Conservation (phyloP, 2,329 filamentous ascomycete genomes). For the Fusarium nygamai region DNA sequence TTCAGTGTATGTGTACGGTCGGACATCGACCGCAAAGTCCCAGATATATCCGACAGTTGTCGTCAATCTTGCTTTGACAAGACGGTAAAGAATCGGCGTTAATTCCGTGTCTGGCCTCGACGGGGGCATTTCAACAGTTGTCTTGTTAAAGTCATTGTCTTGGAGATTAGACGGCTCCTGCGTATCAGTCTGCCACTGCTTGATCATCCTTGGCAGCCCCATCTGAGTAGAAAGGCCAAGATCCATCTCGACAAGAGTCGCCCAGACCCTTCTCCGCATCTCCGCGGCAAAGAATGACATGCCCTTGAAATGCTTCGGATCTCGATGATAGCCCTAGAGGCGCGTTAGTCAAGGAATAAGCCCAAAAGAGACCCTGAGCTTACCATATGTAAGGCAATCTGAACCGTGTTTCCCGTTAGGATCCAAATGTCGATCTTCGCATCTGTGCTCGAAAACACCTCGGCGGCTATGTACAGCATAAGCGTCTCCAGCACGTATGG, state of each 20-base stretch:
- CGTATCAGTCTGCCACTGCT: slow-evolving; percentile 53
- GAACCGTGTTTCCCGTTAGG: slow-evolving; percentile 47
- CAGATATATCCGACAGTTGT: not conserved
- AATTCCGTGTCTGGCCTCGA: not conserved
- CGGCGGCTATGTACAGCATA: slow-evolving; percentile 48
- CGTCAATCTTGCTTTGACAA: slow-evolving; percentile 9
- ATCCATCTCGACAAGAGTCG: slow-evolving; percentile 53
- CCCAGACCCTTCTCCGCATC: slow-evolving; percentile 58
- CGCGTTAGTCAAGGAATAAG: too few relatives aligned
- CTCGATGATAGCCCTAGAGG: slow-evolving; percentile 54
- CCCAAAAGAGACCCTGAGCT: not conserved
- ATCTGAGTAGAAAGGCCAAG: slow-evolving; percentile 56
- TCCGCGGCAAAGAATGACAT: slow-evolving; percentile 55
- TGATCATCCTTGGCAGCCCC: slow-evolving; percentile 57
- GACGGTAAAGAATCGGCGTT: slow-evolving; percentile 3
- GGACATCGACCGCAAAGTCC: slow-evolving; percentile 3
- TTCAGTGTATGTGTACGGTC: not conserved
- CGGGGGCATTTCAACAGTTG: not conserved
- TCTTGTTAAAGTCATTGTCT: slow-evolving; percentile 54
- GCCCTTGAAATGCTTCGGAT: slow-evolving; percentile 53
- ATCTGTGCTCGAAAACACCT: slow-evolving; percentile 45
- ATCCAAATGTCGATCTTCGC: slow-evolving; percentile 49
- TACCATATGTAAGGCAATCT: slow-evolving; percentile 47
- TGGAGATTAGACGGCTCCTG: slow-evolving; percentile 54
- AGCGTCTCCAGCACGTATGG: slow-evolving; percentile 54